phyloP scores from a whole-genome alignment of 148 eudicot species.

The Salicornia ramosissima region DNA sequence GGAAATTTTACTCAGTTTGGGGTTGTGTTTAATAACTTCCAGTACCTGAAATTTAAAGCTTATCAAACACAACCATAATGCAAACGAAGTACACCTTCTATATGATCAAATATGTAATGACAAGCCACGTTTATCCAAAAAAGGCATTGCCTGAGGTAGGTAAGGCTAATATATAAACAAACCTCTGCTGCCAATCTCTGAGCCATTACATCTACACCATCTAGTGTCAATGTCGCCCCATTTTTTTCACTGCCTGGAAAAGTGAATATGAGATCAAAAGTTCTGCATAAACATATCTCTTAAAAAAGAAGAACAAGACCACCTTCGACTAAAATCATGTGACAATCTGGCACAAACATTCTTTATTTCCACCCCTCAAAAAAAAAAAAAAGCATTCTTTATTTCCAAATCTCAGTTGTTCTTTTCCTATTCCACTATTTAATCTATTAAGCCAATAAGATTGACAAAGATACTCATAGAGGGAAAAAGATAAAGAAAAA shows the following conservation, averaged over 20 bases:
- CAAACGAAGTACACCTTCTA: not conserved
- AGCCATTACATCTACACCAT: slow-evolving; percentile 98
- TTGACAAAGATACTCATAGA: too few relatives aligned
- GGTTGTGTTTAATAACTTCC: slow-evolving; percentile 59
- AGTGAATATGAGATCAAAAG: slow-evolving; percentile 11
- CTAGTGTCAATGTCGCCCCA: slow-evolving; percentile 56
- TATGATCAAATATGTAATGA: not conserved
- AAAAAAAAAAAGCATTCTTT: too few relatives aligned
- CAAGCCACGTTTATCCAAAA: not conserved
- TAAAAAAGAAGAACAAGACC: not conserved
- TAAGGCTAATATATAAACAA: slow-evolving; percentile 21
- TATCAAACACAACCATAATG: slow-evolving; percentile 5
- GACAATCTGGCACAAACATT: too few relatives aligned
- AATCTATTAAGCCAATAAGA: too few relatives aligned
- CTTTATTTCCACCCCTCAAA: too few relatives aligned
- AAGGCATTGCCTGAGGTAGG: slow-evolving; percentile 5
- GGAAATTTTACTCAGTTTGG: slow-evolving; percentile 65
- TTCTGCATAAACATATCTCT: not conserved
- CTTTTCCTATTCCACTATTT: too few relatives aligned
- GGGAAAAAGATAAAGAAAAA: too few relatives aligned
- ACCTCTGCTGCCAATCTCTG: slow-evolving; percentile 90
- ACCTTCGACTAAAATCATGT: too few relatives aligned
- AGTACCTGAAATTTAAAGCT: slow-evolving; percentile 57
- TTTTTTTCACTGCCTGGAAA: slow-evolving; percentile 84
- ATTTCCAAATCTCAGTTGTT: too few relatives aligned